These are phyloP conservation scores for Guillardia theta DNA, from an alignment of 78 protist genomes.

Conservation along the genomic window DNA sequence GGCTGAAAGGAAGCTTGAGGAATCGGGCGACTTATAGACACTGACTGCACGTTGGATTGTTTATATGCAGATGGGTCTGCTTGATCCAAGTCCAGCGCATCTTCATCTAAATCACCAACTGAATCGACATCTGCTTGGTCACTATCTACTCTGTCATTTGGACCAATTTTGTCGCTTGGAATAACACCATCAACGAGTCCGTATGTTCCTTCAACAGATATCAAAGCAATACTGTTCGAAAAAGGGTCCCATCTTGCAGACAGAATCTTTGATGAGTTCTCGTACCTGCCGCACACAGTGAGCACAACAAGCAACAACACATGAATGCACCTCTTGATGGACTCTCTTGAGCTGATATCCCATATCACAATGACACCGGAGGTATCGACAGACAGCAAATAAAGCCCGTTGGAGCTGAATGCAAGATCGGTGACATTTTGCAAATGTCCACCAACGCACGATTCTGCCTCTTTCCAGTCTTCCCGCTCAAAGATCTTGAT, in stretches of 20 bases:
- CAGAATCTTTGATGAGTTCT: not conserved
- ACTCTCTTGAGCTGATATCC: not conserved
- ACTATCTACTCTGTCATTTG: not conserved
- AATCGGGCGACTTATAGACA: not conserved
- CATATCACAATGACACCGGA: not conserved
- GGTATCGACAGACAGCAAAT: not conserved
- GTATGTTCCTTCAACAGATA: not conserved
- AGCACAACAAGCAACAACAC: not conserved
- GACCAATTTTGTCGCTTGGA: not conserved
- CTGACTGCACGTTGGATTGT: not conserved
- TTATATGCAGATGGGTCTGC: no score
- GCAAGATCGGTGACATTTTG: not conserved
- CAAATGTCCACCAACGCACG: not conserved
- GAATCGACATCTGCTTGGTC: not conserved
- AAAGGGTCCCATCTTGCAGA: not conserved
- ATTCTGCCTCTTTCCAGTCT: not conserved
- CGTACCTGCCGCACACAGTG: not conserved
- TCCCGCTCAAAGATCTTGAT: not conserved
- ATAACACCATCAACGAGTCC: not conserved
- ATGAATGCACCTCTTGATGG: not conserved
- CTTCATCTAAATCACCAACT: not conserved
- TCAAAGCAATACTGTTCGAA: not conserved
- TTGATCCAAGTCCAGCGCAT: not conserved
- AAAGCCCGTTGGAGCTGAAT: not conserved
- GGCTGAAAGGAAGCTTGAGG: conserved; percentile 11